These are phyloP conservation scores for Ceratocystis ficicola DNA, from an alignment of 2,329 filamentous ascomycete genomes.

Conservation along the genomic window DNA sequence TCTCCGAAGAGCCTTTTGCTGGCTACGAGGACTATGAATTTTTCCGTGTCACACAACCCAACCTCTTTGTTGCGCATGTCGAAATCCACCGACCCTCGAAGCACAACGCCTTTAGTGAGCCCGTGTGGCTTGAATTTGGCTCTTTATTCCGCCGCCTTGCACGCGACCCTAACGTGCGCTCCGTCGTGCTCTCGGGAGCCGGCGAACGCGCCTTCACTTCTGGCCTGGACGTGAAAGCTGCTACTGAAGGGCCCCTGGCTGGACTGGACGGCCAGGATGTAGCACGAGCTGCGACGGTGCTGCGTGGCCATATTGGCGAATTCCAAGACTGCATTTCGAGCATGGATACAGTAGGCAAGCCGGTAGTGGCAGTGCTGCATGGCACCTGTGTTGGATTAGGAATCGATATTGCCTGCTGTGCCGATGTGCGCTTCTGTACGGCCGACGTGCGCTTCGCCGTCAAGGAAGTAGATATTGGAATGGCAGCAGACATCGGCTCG, in stretches of 20 bases:
- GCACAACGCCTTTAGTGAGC: slow-evolving; percentile 74
- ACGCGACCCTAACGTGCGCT: slow-evolving; percentile 57
- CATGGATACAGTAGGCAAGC: slow-evolving; percentile 82
- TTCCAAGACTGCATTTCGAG: slow-evolving; percentile 70
- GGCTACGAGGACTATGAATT: slow-evolving; percentile 44
- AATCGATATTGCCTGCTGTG: slow-evolving; percentile 59
- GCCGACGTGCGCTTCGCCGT: slow-evolving; percentile 52
- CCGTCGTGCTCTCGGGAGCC: slow-evolving; percentile 65
- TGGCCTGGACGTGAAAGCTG: slow-evolving; percentile 68
- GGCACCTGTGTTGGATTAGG: slow-evolving; percentile 66
- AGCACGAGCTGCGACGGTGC: slow-evolving; percentile 48
- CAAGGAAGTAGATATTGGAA: slow-evolving; percentile 72
- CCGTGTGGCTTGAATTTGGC: slow-evolving; percentile 77
- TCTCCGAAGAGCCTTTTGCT: slow-evolving; percentile 25
- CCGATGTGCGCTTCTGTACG: slow-evolving; percentile 57
- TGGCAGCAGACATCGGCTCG: slow-evolving; percentile 70
- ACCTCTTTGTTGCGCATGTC: slow-evolving; percentile 69
- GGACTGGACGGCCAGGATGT: slow-evolving; percentile 37
- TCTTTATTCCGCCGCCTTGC: slow-evolving; percentile 61
- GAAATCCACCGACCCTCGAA: slow-evolving; percentile 81
- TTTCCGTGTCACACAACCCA: slow-evolving; percentile 63
- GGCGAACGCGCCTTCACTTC: slow-evolving; percentile 76
- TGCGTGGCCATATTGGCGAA: slow-evolving; percentile 59
- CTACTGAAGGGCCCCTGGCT: slow-evolving; percentile 37
- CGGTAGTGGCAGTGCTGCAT: slow-evolving; percentile 72